Base-by-base conservation (phyloP, 139 green algal species). In the Micromonas pusilla region DNA sequence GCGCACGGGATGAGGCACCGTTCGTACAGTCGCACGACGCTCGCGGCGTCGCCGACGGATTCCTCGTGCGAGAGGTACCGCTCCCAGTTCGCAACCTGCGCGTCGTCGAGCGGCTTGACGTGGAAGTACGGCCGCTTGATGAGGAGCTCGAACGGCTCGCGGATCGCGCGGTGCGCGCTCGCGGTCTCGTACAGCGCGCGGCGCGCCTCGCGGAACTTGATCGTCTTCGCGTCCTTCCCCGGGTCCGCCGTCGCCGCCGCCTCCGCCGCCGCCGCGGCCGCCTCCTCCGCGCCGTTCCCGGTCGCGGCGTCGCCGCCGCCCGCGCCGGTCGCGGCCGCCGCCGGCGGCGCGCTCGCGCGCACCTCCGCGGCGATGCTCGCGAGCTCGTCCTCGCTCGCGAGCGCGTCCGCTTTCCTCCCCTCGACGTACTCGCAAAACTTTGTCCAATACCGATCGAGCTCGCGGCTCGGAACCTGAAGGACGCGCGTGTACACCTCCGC, bases 121-220 rank as follows among this genome's bases (percentile, higher is more conserved):
- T 96, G 91, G 83, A 92, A 96, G 72, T 93, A 96, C 3, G 91
- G 84, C 31, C 91, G 84, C 79, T 88, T 87, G 38, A 94, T 89
- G 28, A 45, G 83, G 21, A 84, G 82, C 84, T 95, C 90, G 74
- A 87, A 96, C 0, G 77, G 79, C 68, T 83, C 74, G 16, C 87
- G 79, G n/a, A 81, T 78, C 2, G 33, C 33, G 67, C 86, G 74
- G 78, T 91, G 80, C 64, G 82, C 66, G 77, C 87, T 89, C 20
- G 82, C 86, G 3, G 31, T 70, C 45, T 83, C 68, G 45, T 57
- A 57, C 45, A 16, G 9, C 16, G 9, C 45, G 45, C 9, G 16
- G 9, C 45, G 45, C 9, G 16, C 45, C 9, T 57, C 45, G 9
- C 45, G 45, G 45, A 57, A 57, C 45, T 16, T 9, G 16, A 57